A percentile compares a stretch with the other conserved stretches of the same genome.
These are phyloP conservation scores for Poa annua DNA, from an alignment of 176 grass and related monocot species.

Conservation along the genomic window DNA sequence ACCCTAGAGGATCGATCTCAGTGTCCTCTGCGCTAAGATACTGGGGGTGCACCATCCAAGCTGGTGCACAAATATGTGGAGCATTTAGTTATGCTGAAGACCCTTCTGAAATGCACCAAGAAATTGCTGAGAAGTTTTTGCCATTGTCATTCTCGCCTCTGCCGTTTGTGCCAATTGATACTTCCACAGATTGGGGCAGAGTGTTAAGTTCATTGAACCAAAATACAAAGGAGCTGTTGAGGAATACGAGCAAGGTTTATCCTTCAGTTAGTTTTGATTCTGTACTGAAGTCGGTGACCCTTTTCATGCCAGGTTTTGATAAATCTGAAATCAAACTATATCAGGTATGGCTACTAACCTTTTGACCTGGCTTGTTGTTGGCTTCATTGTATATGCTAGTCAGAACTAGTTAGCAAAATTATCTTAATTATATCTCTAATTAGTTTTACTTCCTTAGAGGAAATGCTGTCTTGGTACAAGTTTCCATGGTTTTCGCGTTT, in stretches of 20 bases:
- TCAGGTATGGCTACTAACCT: slow-evolving; percentile 55
- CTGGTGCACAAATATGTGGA: slow-evolving; percentile 69
- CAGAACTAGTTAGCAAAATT: neutral
- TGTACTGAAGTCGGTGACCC: slow-evolving; percentile 64
- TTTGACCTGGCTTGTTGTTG: neutral
- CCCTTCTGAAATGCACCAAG: slow-evolving; percentile 50
- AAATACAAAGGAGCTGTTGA: slow-evolving; percentile 62
- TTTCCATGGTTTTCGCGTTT: neutral
- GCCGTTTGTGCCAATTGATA: slow-evolving; percentile 55
- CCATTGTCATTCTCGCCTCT: slow-evolving; percentile 71
- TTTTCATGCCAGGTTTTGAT: slow-evolving; percentile 95
- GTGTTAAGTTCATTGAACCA: slow-evolving; percentile 48
- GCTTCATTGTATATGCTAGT: neutral
- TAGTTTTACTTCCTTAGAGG: neutral
- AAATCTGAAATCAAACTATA: slow-evolving; percentile 93
- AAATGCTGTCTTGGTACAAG: neutral
- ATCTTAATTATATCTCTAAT: neutral
- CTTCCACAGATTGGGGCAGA: slow-evolving; percentile 49
- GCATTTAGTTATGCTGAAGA: slow-evolving; percentile 75
- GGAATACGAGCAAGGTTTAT: slow-evolving; percentile 31
- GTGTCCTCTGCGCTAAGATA: slow-evolving; percentile 74
- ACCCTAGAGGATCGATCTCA: slow-evolving; percentile 50
- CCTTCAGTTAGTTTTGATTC: slow-evolving; percentile 79
- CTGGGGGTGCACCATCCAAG: slow-evolving; percentile 97
- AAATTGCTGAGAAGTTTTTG: slow-evolving; percentile 60